phyloP scores from a whole-genome alignment of 768 basidiomycete species.

The Tricholoma furcatifolium region DNA sequence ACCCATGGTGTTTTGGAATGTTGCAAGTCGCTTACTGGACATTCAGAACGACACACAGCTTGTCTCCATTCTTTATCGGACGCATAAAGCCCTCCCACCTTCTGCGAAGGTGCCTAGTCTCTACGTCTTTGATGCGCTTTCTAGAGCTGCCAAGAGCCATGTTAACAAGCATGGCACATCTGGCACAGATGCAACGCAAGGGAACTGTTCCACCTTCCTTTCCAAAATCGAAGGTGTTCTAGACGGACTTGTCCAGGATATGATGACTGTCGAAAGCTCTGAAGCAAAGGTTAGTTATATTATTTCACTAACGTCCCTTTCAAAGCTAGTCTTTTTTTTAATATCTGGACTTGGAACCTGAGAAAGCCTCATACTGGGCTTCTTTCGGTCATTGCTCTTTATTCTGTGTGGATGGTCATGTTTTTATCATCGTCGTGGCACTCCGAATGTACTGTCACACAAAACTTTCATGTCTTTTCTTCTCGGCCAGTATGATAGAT shows the following conservation, averaged over 20 bases:
- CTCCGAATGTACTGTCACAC: conserved; percentile 20
- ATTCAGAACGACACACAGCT: conserved; percentile 79
- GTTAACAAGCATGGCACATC: conserved; percentile 63
- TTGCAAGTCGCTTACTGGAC: neutral
- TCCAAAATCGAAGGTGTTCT: conserved; percentile 88
- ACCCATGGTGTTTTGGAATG: neutral
- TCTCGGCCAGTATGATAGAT: conserved; percentile 27
- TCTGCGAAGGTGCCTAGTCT: conserved; percentile 80
- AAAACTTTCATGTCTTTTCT: conserved; percentile 27
- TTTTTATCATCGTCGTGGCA: neutral
- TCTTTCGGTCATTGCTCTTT: neutral
- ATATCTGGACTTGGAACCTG: neutral
- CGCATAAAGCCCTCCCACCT: conserved; percentile 75
- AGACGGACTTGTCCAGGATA: conserved; percentile 86
- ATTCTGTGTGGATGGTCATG: neutral
- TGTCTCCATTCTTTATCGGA: conserved; percentile 85
- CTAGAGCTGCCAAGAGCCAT: conserved; percentile 74
- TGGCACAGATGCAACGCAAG: conserved; percentile 50
- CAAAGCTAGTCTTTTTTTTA: neutral
- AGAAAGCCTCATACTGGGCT: neutral
- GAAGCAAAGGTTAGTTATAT: conserved; percentile 83
- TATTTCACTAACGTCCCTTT: neutral
- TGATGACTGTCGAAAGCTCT: conserved; percentile 58
- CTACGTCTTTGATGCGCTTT: conserved; percentile 92
- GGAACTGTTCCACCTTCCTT: conserved; percentile 81